Evolutionary conservation across 441 rosid genomes (phyloP).

Genomic region (Populus hybrid): DNA sequence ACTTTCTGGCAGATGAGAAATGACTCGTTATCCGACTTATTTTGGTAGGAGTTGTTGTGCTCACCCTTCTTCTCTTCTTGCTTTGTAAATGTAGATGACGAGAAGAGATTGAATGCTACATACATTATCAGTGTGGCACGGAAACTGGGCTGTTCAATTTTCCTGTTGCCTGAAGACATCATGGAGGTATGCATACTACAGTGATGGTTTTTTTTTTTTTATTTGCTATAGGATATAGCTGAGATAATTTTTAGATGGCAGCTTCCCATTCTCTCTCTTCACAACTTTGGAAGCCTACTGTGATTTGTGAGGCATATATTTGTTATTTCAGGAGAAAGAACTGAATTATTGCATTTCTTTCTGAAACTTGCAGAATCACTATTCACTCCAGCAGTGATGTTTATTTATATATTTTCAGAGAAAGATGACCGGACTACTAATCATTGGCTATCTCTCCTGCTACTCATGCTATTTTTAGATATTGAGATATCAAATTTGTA

Average conservation of each 20-base stretch:
- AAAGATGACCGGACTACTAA: neutral
- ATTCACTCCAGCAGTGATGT: neutral
- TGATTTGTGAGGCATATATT: neutral
- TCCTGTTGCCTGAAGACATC: slow-evolving; percentile 89
- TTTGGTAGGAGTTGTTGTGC: neutral
- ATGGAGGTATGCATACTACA: slow-evolving; percentile 53
- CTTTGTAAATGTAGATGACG: slow-evolving; percentile 46
- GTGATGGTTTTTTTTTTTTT: neutral
- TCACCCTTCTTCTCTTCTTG: neutral
- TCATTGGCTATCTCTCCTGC: neutral
- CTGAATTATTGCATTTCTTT: neutral
- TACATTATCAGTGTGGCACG: slow-evolving; percentile 85
- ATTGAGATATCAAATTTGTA: neutral
- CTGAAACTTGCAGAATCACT: neutral
- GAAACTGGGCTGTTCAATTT: slow-evolving; percentile 89
- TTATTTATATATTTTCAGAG: neutral
- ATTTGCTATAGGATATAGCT: neutral
- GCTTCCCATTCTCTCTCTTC: neutral
- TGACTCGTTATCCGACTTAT: neutral
- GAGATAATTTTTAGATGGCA: neutral
- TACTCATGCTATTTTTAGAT: neutral
- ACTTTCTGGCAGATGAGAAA: neutral
- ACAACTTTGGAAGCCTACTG: neutral
- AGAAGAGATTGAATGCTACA: slow-evolving; percentile 86
- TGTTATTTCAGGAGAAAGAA: neutral